Percentiles rank a stretch among this genome's conserved stretches.
These are phyloP conservation scores for Chaetoscypha palmicola DNA, from an alignment of 2,329 filamentous ascomycete genomes.

Conservation along the genomic window DNA sequence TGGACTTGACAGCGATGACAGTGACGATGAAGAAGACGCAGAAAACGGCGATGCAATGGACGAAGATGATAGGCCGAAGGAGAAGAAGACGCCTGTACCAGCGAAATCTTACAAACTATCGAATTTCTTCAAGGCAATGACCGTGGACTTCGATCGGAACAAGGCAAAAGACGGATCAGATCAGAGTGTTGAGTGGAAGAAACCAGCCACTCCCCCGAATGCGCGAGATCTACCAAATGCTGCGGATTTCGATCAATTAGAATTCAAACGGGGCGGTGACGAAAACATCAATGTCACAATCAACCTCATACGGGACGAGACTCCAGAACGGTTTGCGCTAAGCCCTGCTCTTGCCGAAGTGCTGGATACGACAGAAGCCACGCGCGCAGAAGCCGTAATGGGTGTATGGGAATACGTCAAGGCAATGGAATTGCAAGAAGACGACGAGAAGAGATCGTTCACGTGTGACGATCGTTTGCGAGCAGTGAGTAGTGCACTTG, in stretches of 20 bases:
- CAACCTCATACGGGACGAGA: constrained; percentile 77
- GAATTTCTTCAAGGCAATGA: constrained; percentile 76
- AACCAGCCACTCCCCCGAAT: constrained; percentile 53
- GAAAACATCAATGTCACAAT: constrained; percentile 89
- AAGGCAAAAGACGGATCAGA: constrained; percentile 49
- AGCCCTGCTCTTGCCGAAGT: constrained; percentile 75
- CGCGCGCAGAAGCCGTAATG: constrained; percentile 80
- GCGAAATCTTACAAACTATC: constrained; percentile 55
- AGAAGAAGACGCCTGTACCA: constrained; percentile 31
- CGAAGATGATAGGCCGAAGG: constrained; percentile 43
- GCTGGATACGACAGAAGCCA: constrained; percentile 79
- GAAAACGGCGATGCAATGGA: constrained; percentile 41
- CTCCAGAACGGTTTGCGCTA: constrained; percentile 75
- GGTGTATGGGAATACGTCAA: constrained; percentile 95
- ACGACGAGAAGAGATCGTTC: constrained; percentile 89
- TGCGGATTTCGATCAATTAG: constrained; percentile 80
- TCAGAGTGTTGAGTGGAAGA: constrained; percentile 76
- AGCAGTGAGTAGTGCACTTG: constrained; percentile 54
- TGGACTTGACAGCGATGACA: constrained; percentile 40
- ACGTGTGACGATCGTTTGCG: constrained; percentile 79
- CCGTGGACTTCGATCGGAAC: constrained; percentile 63
- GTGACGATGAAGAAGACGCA: constrained; percentile 42
- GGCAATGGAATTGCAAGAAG: constrained; percentile 78
- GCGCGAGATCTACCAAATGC: constrained; percentile 47
- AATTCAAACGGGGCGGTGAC: constrained; percentile 86